Percentiles rank a stretch among this genome's conserved stretches.
phyloP scores from a whole-genome alignment of 345 rosid species.

The Moringa oleifera region DNA sequence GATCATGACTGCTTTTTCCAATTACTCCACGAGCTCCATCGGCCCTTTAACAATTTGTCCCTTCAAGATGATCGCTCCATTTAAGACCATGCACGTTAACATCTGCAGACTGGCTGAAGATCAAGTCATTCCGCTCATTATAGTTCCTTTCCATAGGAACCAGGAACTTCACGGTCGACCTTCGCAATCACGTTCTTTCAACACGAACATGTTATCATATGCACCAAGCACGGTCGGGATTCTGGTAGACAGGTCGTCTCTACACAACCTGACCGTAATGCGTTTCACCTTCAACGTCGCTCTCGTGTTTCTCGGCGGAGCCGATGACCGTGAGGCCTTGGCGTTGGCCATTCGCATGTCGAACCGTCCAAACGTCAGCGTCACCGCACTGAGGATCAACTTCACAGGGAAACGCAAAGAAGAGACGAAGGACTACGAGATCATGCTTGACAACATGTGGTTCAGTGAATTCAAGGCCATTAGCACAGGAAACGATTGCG shows the following conservation, averaged over 20 bases:
- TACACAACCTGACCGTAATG: background rate
- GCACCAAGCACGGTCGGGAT: constrained; percentile 31
- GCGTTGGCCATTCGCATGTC: constrained; percentile 24
- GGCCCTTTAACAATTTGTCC: constrained; percentile 12
- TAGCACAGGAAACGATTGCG: background rate
- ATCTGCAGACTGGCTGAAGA: constrained; percentile 29
- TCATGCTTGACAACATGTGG: constrained; percentile 11
- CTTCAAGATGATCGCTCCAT: constrained; percentile 18
- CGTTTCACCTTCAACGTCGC: constrained; percentile 7
- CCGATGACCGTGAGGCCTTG: constrained; percentile 32
- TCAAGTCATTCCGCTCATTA: constrained; percentile 12
- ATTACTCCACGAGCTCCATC: background rate
- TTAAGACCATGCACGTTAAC: constrained; percentile 25
- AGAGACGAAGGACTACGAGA: background rate
- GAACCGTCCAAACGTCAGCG: constrained; percentile 8
- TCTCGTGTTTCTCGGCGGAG: constrained; percentile 26
- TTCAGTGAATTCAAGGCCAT: constrained; percentile 14
- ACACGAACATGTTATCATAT: constrained; percentile 7
- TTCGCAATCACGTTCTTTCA: constrained; percentile 4
- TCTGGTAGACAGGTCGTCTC: constrained; percentile 17
- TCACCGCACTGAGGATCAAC: constrained; percentile 14
- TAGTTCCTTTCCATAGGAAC: constrained; percentile 20
- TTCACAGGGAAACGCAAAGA: background rate
- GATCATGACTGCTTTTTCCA: constrained; percentile 26
- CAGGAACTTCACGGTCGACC: background rate